phyloP scores from a whole-genome alignment of 2,329 filamentous ascomycete species.

The Chaetomiaceae sp. region DNA sequence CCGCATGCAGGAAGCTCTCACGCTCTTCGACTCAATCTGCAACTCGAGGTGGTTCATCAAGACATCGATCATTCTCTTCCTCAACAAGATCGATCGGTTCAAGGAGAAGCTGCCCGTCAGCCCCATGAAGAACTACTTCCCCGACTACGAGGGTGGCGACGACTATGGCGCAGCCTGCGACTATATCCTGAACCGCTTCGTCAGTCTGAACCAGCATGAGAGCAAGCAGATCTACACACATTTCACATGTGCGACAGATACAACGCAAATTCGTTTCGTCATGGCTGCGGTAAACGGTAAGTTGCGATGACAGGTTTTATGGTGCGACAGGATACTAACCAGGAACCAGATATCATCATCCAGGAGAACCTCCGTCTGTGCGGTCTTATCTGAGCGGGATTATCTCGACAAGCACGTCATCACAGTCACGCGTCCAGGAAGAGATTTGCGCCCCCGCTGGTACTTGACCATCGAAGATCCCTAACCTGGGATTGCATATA shows the following conservation, averaged over 20 bases:
- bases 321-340: constrained; percentile 40
- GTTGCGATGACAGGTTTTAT: constrained; percentile 30
- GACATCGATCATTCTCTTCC: constrained; percentile 82
- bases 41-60: constrained; percentile 89
- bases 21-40: constrained; percentile 81
- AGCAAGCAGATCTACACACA: constrained; percentile 99
- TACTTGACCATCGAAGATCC: constrained; percentile 14
- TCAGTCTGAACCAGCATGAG: constrained; percentile 97
- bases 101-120: constrained; percentile 79
- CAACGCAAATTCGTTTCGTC: constrained; percentile 97
- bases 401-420: neutral
- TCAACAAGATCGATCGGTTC: constrained; percentile 89
- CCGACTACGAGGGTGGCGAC: constrained; percentile 88
- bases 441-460: neutral
- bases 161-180: constrained; percentile 96
- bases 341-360: constrained; percentile 85
- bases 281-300: constrained; percentile 98
- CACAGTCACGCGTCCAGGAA: neutral
- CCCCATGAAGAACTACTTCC: constrained; percentile 86
- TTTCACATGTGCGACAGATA: constrained; percentile 98
- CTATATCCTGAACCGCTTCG: constrained; percentile 98
- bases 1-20: constrained; percentile 86
- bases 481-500: constrained; percentile 1
- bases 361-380: constrained; percentile 97
- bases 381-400: constrained; percentile 78